Percentiles rank a stretch among this genome's conserved stretches.
phyloP scores from a whole-genome alignment of 1,139 yeast genomes.

The Saccharomycopsis hybrid region DNA sequence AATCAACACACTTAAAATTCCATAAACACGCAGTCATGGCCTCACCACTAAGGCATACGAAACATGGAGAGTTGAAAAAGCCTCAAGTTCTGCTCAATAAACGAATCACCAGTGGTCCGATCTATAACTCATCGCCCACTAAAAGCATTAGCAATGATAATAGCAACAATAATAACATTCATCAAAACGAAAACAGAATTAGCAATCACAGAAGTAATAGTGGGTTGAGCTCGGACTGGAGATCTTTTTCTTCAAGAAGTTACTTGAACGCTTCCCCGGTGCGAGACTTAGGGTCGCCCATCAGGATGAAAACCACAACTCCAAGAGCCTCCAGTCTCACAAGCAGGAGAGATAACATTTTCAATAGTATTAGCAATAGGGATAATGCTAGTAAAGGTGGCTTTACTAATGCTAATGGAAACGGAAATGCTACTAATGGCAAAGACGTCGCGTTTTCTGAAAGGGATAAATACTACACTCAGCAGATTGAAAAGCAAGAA shows the following conservation, averaged over 20 bases:
- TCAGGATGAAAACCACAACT: conserved; percentile 2
- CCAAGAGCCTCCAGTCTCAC: background rate
- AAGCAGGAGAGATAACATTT: background rate
- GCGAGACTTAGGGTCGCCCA: conserved; percentile 11
- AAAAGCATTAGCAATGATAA: background rate
- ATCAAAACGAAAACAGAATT: too few species aligned
- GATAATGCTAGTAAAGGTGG: too few species aligned
- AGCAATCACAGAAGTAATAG: too few species aligned
- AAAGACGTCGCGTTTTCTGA: background rate
- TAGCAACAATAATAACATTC: background rate
- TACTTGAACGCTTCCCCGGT: conserved; percentile 2
- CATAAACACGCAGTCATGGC: background rate
- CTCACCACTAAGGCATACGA: conserved; percentile 4
- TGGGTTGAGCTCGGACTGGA: too few species aligned
- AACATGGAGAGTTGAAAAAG: conserved; percentile 2
- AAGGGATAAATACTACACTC: conserved; percentile 2
- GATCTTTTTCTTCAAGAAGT: background rate
- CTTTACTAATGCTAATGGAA: too few species aligned
- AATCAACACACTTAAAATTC: too few species aligned
- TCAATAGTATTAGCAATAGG: background rate
- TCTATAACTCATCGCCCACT: too few species aligned
- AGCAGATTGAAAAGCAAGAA: conserved; percentile 7
- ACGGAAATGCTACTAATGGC: background rate
- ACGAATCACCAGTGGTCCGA: background rate
- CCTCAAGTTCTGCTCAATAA: conserved; percentile 9